These are phyloP conservation scores for Coemansia sp. DNA, from an alignment of 192 early-diverging fungal species.

Conservation along the genomic window DNA sequence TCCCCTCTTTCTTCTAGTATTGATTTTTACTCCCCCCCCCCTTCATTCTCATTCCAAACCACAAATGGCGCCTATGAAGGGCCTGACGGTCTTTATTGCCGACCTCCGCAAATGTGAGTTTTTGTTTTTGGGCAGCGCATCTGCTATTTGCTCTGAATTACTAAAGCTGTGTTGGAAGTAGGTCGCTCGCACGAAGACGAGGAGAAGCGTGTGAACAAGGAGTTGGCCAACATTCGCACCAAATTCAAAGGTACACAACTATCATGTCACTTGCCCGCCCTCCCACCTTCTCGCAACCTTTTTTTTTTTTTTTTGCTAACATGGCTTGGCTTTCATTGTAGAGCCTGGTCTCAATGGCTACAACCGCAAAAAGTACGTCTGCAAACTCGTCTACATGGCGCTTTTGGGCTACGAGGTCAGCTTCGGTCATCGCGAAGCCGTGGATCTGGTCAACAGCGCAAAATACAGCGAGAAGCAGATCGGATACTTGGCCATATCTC, in stretches of 20 bases:
- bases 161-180: constrained; percentile 29
- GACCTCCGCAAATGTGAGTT: constrained; percentile 97
- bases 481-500: constrained; percentile 93
- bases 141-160: neutral
- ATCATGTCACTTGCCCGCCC: neutral
- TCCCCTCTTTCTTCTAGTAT: neutral
- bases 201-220: constrained; percentile 98
- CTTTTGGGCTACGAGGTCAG: constrained; percentile 98
- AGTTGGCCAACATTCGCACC: constrained; percentile 96
- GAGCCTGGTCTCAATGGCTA: constrained; percentile 92
- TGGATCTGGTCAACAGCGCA: constrained; percentile 81
- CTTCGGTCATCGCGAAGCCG: constrained; percentile 96
- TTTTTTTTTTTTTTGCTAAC: too few relatives aligned
- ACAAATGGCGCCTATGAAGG: constrained; percentile 73
- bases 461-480: constrained; percentile 99
- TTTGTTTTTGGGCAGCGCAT: neutral
- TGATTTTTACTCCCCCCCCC: neutral
- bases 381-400: constrained; percentile 99
- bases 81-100: constrained; percentile 93
- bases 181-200: constrained; percentile 95
- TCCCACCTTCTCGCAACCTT: neutral
- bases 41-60: too few relatives aligned
- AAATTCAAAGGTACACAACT: constrained; percentile 95
- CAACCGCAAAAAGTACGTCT: constrained; percentile 99
- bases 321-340: constrained; percentile 46